A percentile compares a stretch with the other conserved stretches of the same genome.
Conservation (phyloP, 495 filamentous ascomycete species). For the Amniculicola lignicola region DNA sequence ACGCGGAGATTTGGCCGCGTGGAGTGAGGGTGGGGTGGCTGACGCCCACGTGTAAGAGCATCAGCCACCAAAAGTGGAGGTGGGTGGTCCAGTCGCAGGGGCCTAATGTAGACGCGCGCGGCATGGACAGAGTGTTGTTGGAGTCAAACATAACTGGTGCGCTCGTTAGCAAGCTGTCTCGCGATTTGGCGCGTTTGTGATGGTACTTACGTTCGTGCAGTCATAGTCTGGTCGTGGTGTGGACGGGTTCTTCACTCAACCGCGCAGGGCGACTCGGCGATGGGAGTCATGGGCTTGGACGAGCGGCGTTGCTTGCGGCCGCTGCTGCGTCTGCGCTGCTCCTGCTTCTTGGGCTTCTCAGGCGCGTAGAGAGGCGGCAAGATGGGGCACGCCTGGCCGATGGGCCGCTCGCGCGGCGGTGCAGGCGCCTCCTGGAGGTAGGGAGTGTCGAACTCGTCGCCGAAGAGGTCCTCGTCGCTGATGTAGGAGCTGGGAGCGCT, state of each 20-base stretch:
- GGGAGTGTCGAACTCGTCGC: constrained; percentile 15
- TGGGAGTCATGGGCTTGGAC: constrained; percentile 39
- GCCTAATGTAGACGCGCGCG: constrained; percentile 24
- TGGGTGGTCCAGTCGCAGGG: constrained; percentile 10
- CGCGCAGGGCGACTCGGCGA: constrained; percentile 34
- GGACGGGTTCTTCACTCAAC: constrained; percentile 24
- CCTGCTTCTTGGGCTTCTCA: constrained; percentile 38
- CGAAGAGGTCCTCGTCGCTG: constrained; percentile 43
- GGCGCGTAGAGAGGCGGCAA: constrained; percentile 40
- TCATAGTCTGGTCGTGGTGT: background rate
- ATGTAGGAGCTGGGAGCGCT: constrained; percentile 38
- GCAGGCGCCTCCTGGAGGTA: constrained; percentile 40
- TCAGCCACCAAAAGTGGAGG: constrained; percentile 14
- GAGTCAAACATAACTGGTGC: constrained; percentile 18
- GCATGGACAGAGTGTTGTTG: constrained; percentile 6
- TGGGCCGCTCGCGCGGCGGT: constrained; percentile 37
- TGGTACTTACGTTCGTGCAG: constrained; percentile 27
- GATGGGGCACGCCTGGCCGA: constrained; percentile 32
- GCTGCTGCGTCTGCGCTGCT: constrained; percentile 35
- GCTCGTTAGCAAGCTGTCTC: constrained; percentile 12
- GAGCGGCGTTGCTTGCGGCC: constrained; percentile 32
- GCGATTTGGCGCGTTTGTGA: constrained; percentile 23
- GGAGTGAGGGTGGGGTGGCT: constrained; percentile 1
- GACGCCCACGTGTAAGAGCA: constrained; percentile 7
- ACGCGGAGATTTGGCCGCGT: background rate